These are phyloP conservation scores for Fomitiporia mediterranea DNA, from an alignment of 1,284 basidiomycete species.

Conservation along the genomic window DNA sequence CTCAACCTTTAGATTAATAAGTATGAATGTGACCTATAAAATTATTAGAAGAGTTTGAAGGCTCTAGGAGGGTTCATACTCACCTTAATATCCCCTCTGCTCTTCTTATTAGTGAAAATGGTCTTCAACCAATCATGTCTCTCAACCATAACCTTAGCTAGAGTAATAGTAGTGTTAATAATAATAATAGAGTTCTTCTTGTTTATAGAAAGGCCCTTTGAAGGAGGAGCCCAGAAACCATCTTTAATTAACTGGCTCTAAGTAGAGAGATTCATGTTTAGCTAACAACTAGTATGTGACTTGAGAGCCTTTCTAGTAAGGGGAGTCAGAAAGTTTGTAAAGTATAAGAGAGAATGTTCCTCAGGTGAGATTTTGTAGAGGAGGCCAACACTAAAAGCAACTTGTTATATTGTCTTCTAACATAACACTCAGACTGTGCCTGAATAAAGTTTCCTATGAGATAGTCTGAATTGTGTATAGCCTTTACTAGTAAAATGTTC, in stretches of 20 bases:
- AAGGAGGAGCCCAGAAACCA: conserved; percentile 1
- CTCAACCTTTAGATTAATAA: conserved; percentile 13
- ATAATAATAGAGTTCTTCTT: conserved; percentile 26
- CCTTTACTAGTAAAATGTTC: too few relatives aligned
- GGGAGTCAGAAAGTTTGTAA: neutral
- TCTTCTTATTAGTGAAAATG: conserved; percentile 7
- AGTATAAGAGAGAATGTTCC: neutral
- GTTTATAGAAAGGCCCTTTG: neutral
- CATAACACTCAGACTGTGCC: conserved; percentile 12
- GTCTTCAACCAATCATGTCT: conserved; percentile 3
- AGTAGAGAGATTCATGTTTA: neutral
- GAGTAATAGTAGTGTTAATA: conserved; percentile 27
- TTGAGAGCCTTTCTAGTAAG: neutral
- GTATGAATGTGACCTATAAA: conserved; percentile 9
- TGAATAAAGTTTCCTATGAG: conserved; percentile 9
- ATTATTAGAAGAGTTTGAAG: neutral
- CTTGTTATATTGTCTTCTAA: neutral
- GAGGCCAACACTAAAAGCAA: neutral
- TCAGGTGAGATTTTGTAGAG: neutral
- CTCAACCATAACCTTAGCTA: conserved; percentile 25
- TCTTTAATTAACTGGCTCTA: conserved; percentile 10
- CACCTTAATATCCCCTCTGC: conserved; percentile 8
- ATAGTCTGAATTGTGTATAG: neutral
- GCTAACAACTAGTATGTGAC: conserved; percentile 4
- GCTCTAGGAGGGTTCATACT: neutral